These are phyloP conservation scores for Globisporangium iwayamae DNA, from an alignment of 352 stramenopile species.

Conservation along the genomic window DNA sequence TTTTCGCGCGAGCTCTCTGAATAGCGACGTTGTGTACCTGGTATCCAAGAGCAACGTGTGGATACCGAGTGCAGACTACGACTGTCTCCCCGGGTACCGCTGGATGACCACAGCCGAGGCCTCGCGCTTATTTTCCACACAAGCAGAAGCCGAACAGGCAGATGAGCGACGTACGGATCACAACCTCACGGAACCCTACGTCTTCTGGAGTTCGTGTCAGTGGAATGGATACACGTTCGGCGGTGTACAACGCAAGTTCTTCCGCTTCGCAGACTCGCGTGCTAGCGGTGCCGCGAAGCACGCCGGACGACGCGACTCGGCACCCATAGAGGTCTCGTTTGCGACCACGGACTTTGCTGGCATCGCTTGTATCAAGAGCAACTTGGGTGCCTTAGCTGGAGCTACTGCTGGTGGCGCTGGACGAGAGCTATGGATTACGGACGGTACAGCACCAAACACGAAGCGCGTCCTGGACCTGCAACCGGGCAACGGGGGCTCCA, in stretches of 20 bases:
- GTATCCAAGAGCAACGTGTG: constrained; percentile 49
- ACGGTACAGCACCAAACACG: constrained; percentile 35
- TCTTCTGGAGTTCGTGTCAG: constrained; percentile 76
- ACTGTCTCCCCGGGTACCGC: constrained; percentile 68
- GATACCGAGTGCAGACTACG: constrained; percentile 38
- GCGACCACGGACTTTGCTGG: constrained; percentile 57
- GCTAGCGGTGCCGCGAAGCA: constrained; percentile 63
- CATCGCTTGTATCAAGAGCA: constrained; percentile 61
- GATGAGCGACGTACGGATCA: neutral
- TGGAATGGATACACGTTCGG: constrained; percentile 66
- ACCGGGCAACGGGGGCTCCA: constrained; percentile 26
- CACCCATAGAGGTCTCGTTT: constrained; percentile 27
- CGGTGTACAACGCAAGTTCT: constrained; percentile 38
- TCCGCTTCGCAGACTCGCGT: constrained; percentile 74
- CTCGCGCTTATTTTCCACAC: constrained; percentile 15
- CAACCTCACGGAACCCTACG: constrained; percentile 29
- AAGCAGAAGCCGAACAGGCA: neutral
- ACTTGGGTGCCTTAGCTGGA: neutral
- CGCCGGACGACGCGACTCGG: constrained; percentile 43
- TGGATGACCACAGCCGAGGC: constrained; percentile 61
- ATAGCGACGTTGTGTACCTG: constrained; percentile 47
- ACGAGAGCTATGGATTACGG: constrained; percentile 61
- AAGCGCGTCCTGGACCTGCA: constrained; percentile 48
- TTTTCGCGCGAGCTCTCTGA: constrained; percentile 36
- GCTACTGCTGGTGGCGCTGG: constrained; percentile 17